These are phyloP conservation scores for Flaveria ramosissima DNA, from an alignment of 129 eudicot species.

Conservation along the genomic window DNA sequence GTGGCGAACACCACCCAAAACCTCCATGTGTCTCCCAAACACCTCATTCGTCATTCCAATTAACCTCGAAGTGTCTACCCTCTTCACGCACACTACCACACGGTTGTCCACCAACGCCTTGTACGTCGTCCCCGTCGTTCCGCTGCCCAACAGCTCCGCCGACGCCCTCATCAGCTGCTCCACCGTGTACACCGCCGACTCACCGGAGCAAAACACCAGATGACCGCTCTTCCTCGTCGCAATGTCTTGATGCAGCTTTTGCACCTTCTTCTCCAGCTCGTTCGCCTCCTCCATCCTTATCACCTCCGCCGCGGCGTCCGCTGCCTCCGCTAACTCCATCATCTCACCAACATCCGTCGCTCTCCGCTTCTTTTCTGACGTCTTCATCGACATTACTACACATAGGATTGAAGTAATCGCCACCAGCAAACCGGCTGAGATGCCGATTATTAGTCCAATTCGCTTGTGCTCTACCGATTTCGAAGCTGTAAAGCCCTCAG, in stretches of 20 bases:
- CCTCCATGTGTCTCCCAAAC: constrained; percentile 66
- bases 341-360: constrained; percentile 10
- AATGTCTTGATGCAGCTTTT: constrained; percentile 47
- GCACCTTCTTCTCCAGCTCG: constrained; percentile 71
- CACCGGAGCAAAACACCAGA: constrained; percentile 63
- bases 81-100: constrained; percentile 70
- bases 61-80: constrained; percentile 55
- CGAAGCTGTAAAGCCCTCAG: constrained; percentile 11
- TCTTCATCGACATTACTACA: constrained; percentile 32
- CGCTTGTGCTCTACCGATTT: constrained; percentile 24
- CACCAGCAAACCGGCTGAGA: constrained; percentile 40
- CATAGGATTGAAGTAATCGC: constrained; percentile 41
- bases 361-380: constrained; percentile 18
- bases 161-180: constrained; percentile 87
- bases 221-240: constrained; percentile 64
- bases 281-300: constrained; percentile 70
- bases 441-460: constrained; percentile 43
- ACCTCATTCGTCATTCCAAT: constrained; percentile 49
- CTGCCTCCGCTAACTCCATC: constrained; percentile 43
- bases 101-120: constrained; percentile 81
- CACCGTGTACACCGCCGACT: constrained; percentile 54
- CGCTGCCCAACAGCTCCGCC: constrained; percentile 76
- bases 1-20: constrained; percentile 73
- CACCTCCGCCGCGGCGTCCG: constrained; percentile 68
- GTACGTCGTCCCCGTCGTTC: constrained; percentile 71